Base-by-base conservation (phyloP, 108 stramenopile genomes). In the Cyclostephanos tholiformis region DNA sequence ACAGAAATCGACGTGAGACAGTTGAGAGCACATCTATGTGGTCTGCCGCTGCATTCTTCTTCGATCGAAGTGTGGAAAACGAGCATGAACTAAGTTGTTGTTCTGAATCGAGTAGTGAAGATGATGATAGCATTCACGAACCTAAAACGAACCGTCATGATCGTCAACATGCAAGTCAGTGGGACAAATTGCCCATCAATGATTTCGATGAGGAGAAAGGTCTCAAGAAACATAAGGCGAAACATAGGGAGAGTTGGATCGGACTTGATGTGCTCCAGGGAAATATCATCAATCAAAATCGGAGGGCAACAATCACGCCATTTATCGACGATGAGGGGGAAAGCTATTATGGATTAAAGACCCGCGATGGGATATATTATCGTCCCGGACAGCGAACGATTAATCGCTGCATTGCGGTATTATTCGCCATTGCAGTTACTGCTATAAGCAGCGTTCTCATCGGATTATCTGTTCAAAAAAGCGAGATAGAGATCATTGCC, bases 321-420 rank as follows among this genome's bases (percentile, higher is more conserved):
- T 51, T 51, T 20, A 51, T 51, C 20, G 50, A 51, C n/a, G n/a
- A n/a, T 20, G 50, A 51, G 19, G 50, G 20, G 8, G 50, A 10
- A 51, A 51, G 10, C 10, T 20, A 51, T 51, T 10, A 51, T 51
- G 50, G 50, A 51, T 51, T 51, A 9, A 17, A 20, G 17, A 51
- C 23, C 6, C 19, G 20, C 25, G 23, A 53, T 53, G 52, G 52
- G 52, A 22, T 25, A 53, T 20, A 36, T 19, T 60, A 60, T 39
- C 59, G 59, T 19, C 59, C 59, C n/a, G 35, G 59, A 38, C 59
- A 38, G 29, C 59, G 29, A 39, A 38, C 59, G n/a, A 30, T 60
- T 19, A 27, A 60, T 38, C 59, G 59, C 19, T 60, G 59, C 59
- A 60, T 60, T 39, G 35, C 29, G 30, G 29, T 60, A 19, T 60